Percentiles rank a stretch among this genome's conserved stretches.
These are phyloP conservation scores for Aspergillus phoenicis DNA, from an alignment of 2,329 filamentous ascomycete genomes.

Conservation along the genomic window DNA sequence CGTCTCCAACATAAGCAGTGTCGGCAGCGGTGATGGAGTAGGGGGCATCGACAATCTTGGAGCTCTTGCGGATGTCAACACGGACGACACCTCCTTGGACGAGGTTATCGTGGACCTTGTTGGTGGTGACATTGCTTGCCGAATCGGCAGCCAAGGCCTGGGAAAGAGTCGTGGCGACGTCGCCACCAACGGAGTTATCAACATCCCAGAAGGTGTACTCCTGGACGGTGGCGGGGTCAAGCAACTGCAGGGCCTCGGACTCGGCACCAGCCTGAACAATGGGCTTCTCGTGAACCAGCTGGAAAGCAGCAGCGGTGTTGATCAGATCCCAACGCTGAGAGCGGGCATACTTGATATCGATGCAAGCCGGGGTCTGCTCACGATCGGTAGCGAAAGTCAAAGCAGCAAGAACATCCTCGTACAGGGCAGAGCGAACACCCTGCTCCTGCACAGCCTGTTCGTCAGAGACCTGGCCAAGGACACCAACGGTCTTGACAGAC, in stretches of 20 bases:
- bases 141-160: constrained; percentile 64
- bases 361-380: constrained; percentile 63
- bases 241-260: constrained; percentile 53
- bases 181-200: constrained; percentile 69
- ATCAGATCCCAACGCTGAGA: constrained; percentile 64
- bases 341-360: constrained; percentile 89
- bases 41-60: constrained; percentile 79
- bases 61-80: constrained; percentile 81
- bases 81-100: constrained; percentile 75
- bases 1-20: constrained; percentile 74
- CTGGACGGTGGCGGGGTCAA: constrained; percentile 61
- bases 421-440: constrained; percentile 80
- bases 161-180: constrained; percentile 64
- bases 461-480: constrained; percentile 84
- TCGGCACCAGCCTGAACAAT: constrained; percentile 40
- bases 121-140: constrained; percentile 62
- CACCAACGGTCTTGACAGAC: constrained; percentile 73
- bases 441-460: constrained; percentile 72
- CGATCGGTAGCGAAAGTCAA: constrained; percentile 75
- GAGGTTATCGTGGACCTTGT: constrained; percentile 63
- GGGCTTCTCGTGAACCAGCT: constrained; percentile 47
- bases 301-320: constrained; percentile 49
- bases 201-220: constrained; percentile 95
- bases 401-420: constrained; percentile 86
- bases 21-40: constrained; percentile 81